Evolutionary conservation across 108 stramenopile species (phyloP).

Genomic region (Cyclotella sp.): DNA sequence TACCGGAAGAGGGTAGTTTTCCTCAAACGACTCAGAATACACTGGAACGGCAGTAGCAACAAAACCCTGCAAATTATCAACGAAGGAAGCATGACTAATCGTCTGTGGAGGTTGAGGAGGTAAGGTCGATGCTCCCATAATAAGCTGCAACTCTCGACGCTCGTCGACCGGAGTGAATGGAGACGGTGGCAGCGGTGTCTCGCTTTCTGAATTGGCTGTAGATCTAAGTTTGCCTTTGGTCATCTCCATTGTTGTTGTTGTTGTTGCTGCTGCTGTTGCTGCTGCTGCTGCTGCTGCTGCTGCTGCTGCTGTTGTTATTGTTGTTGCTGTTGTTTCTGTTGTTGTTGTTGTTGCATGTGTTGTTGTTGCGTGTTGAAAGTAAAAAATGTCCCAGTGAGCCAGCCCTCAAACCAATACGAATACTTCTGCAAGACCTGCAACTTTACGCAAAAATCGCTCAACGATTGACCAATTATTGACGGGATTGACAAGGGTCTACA

Average conservation of each 20-base stretch:
- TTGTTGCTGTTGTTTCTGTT: not conserved
- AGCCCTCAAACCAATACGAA: no score
- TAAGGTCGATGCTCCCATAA: not conserved
- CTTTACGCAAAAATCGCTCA: no score
- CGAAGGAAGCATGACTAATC: not conserved
- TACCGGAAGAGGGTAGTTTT: not conserved
- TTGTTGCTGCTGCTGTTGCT: not conserved
- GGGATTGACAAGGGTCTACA: no score
- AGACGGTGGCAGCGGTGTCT: not conserved
- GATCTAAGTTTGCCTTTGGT: not conserved
- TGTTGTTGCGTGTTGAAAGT: no score
- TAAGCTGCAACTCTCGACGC: slow-evolving; percentile 2
- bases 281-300: not conserved
- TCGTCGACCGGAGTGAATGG: not conserved
- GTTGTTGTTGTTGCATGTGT: not conserved
- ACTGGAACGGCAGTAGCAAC: slow-evolving; percentile 31
- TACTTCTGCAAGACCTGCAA: no score
- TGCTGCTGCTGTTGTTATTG: not conserved
- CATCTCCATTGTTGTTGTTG: slow-evolving; percentile 14
- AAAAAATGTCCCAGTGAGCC: no score
- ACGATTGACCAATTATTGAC: no score
- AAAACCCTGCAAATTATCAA: not conserved
- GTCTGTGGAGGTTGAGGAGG: not conserved
- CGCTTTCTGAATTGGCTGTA: not conserved
- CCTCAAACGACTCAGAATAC: slow-evolving; percentile 9